Percentiles rank a stretch among this genome's conserved stretches.
These are phyloP conservation scores for Chlamydomonas sp. DNA, from an alignment of 139 green algal genomes.

Conservation along the genomic window DNA sequence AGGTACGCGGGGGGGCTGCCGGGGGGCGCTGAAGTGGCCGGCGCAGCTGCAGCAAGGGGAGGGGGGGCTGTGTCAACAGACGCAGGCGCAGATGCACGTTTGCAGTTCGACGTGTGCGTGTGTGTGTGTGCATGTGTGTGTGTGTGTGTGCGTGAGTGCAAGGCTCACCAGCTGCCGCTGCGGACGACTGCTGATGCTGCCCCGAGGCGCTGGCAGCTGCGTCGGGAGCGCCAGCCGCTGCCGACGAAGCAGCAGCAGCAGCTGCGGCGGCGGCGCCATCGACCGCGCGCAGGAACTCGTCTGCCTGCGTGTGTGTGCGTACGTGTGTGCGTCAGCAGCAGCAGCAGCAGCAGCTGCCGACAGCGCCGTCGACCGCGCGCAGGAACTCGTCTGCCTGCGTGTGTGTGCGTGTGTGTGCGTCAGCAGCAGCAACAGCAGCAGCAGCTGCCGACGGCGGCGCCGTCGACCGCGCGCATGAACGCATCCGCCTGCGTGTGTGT, in stretches of 20 bases:
- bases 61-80: slow-evolving; percentile 1
- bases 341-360: too few species aligned
- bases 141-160: not conserved
- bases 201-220: not conserved
- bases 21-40: not conserved
- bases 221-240: too few species aligned
- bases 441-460: too few species aligned
- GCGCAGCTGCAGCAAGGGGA: not conserved
- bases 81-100: not conserved
- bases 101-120: not conserved
- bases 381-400: too few species aligned
- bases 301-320: slow-evolving; percentile 34
- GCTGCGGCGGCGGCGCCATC: slow-evolving; percentile 5
- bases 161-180: not conserved
- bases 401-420: too few species aligned
- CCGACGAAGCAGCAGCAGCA: not conserved
- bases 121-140: not conserved
- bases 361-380: too few species aligned
- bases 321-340: too few species aligned
- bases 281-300: slow-evolving; percentile 51
- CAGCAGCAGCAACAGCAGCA: too few species aligned
- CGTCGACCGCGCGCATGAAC: too few species aligned
- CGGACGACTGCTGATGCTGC: not conserved
- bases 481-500: too few species aligned
- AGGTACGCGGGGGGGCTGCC: too few species aligned